A percentile compares a stretch with the other conserved stretches of the same genome.
Evolutionary conservation across 1,139 yeast species (phyloP).

Genomic region (Chernovozyma aurita): DNA sequence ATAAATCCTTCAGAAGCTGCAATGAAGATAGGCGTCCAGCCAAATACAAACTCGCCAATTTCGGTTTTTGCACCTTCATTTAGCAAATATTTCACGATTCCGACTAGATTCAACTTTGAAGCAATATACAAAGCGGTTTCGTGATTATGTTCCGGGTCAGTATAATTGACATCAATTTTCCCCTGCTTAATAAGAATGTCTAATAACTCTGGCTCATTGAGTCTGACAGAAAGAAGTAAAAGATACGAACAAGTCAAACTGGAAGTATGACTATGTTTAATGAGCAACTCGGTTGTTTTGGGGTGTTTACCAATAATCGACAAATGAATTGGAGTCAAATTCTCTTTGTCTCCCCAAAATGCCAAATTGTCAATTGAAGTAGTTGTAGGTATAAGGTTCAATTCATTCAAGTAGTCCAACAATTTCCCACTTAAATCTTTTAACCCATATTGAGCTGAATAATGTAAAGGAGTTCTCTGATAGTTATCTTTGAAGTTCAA

Average conservation of each 20-base stretch:
- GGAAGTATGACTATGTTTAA: conserved; percentile 39
- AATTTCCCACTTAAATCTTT: conserved; percentile 57
- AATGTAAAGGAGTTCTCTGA: conserved; percentile 82
- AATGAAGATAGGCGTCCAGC: conserved; percentile 92
- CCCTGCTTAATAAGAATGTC: conserved; percentile 50
- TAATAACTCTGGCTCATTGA: conserved; percentile 57
- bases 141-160: conserved; percentile 53
- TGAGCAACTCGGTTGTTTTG: conserved; percentile 59
- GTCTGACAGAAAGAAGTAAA: conserved; percentile 66
- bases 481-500: conserved; percentile 70
- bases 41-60: conserved; percentile 71
- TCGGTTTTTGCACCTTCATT: conserved; percentile 63
- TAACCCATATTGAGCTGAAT: conserved; percentile 84
- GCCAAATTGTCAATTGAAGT: conserved; percentile 54
- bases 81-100: conserved; percentile 55
- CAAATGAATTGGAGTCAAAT: conserved; percentile 75
- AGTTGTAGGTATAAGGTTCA: conserved; percentile 31
- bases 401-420: conserved; percentile 36
- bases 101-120: conserved; percentile 54
- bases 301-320: conserved; percentile 85
- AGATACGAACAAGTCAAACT: conserved; percentile 45
- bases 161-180: conserved; percentile 61
- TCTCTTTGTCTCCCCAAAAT: conserved; percentile 82
- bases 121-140: conserved; percentile 87
- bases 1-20: conserved; percentile 84